Evolutionary conservation across 2,329 filamentous ascomycete genomes (phyloP), one percentile per base, ranked within the genome.

Genomic region (Venturia pyrina): DNA sequence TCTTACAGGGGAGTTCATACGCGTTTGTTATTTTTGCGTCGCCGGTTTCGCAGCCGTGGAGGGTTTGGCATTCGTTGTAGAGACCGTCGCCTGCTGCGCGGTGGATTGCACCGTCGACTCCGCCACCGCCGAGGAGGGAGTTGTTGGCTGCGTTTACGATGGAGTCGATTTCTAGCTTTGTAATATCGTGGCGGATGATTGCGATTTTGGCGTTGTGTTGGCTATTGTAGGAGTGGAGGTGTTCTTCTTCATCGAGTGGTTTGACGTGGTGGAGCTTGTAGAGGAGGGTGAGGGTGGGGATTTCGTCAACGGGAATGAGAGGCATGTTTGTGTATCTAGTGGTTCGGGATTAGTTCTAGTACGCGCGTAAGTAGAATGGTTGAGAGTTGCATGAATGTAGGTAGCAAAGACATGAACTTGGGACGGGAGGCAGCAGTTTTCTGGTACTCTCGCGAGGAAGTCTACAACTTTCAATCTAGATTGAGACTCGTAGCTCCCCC

Each of bases 61-160:
- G 81, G 0, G 75, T 82, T n/a, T 78, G 76, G 76, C 93, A 97
- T 78, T 95, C 93, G 10, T 79, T 72, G 24, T 87, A 69, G 0
- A 98, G 84, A 0, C 76, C 75, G 0, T 78, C 83, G 0, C 95
- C 95, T 0, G 95, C 93, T 50, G 89, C 91, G 40, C 83, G 77
- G 75, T 98, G 95, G 71, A 98, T 97, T 37, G 92, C 89, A 48
- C 80, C 80, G 66, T 82, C 81, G 19, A 98, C 92, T 44, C 95
- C 95, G n/a, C 92, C 91, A 64, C 95, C 95, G 65, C 93, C 92
- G 0, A 89, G 82, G 0, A 98, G 85, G 1, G 82, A 83, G 11
- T 77, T 78, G 75, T 98, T 98, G 57, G 95, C 93, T 0, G 95
- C 93, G 75, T 98, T 98, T 75, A 98, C 93, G 70, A 97, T 95